phyloP scores from a whole-genome alignment of 73 alveolate genomes.

The Paramecium sexaurelia region DNA sequence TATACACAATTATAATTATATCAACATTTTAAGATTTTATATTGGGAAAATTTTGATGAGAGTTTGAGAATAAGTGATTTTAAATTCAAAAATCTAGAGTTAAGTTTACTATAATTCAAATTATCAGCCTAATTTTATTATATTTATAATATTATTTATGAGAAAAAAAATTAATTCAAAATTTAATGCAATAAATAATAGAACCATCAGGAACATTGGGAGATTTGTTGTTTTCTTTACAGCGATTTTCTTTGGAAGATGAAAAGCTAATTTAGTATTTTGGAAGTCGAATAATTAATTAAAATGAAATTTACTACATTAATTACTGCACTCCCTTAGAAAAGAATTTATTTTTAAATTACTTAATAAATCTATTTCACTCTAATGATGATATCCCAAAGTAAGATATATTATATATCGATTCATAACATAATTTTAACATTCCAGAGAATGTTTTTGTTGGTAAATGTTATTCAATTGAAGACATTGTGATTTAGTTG shows the following conservation, averaged over 20 bases:
- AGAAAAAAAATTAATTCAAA: not conserved
- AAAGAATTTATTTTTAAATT: not conserved
- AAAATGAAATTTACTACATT: constrained; percentile 24
- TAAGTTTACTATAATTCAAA: not conserved
- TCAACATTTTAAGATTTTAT: no score
- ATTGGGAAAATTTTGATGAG: no score
- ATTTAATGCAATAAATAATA: not conserved
- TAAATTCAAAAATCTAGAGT: no score
- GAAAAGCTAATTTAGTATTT: not conserved
- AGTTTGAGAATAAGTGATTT: no score
- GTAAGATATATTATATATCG: not conserved
- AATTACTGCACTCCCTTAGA: constrained; percentile 5
- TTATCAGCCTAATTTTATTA: not conserved
- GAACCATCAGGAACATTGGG: constrained; percentile 17
- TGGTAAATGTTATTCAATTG: not conserved
- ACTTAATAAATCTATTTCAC: not conserved
- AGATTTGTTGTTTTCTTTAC: not conserved
- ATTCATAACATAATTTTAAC: not conserved
- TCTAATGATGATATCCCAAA: not conserved
- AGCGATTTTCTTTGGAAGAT: not conserved
- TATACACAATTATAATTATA: no score
- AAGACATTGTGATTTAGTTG: not conserved
- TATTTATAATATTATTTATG: not conserved
- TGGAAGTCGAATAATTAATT: not conserved
- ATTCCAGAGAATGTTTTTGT: not conserved